These are phyloP conservation scores for Neurospora terricola DNA, from an alignment of 495 filamentous ascomycete genomes.

Conservation along the genomic window DNA sequence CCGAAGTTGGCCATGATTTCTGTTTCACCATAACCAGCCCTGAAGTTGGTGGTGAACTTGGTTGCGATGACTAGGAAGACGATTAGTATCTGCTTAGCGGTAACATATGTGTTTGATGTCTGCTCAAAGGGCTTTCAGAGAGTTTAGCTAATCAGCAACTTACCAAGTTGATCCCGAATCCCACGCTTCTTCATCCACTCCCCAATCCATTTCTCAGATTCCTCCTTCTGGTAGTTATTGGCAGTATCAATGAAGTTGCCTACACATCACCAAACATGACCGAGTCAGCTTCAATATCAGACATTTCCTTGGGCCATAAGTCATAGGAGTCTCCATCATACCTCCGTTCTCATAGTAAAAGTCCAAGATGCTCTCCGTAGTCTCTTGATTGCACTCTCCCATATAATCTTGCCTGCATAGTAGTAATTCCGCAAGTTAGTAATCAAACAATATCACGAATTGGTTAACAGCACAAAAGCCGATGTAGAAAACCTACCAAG, in stretches of 20 bases:
- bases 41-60: constrained; percentile 51
- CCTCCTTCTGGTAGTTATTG: constrained; percentile 56
- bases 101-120: background rate
- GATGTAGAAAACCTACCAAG: constrained; percentile 27
- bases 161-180: constrained; percentile 31
- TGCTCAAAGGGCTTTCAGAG: background rate
- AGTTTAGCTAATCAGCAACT: background rate
- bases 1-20: constrained; percentile 46
- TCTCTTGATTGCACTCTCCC: constrained; percentile 52
- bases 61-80: constrained; percentile 50
- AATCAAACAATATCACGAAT: background rate
- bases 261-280: background rate
- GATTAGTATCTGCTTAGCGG: background rate
- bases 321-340: background rate
- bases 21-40: constrained; percentile 22
- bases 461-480: background rate
- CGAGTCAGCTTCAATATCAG: background rate
- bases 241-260: constrained; percentile 76
- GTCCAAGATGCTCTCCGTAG: constrained; percentile 55
- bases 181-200: constrained; percentile 56
- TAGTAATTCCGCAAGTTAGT: background rate
- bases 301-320: background rate
- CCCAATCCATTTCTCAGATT: constrained; percentile 65
- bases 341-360: constrained; percentile 47
- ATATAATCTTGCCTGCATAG: constrained; percentile 29